phyloP scores from a whole-genome alignment of 108 stramenopile species.

The Pseudonitzschia pungens region DNA sequence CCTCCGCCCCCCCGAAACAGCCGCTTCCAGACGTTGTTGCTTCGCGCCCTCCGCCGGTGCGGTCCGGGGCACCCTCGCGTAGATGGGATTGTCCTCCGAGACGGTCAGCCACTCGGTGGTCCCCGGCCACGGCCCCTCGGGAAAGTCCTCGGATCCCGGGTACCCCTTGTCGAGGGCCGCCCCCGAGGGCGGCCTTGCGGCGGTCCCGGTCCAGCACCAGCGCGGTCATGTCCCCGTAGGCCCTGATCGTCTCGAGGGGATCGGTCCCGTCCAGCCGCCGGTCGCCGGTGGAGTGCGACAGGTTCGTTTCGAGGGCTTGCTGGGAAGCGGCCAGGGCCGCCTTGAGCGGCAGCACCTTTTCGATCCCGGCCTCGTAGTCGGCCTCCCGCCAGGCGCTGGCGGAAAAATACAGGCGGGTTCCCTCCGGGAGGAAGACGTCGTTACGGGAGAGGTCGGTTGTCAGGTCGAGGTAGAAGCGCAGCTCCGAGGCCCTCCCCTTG shows the following conservation, averaged over 20 bases:
- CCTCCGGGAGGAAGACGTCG: conserved; percentile 44
- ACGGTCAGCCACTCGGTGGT: conserved; percentile 13
- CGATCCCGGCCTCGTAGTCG: conserved; percentile 40
- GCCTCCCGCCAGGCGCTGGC: conserved; percentile 57
- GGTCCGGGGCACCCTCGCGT: conserved; percentile 3
- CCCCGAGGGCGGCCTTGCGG: background rate
- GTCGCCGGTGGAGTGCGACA: conserved; percentile 70
- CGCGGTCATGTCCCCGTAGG: conserved; percentile 5
- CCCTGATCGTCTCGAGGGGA: conserved; percentile 38
- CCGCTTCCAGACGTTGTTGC: background rate
- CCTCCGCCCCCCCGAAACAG: background rate
- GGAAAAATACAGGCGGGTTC: conserved; percentile 49
- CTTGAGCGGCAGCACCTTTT: conserved; percentile 42
- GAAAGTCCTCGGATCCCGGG: conserved; percentile 2
- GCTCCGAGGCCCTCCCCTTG: conserved; percentile 48
- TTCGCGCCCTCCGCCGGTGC: background rate
- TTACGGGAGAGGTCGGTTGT: conserved; percentile 34
- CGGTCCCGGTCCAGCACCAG: conserved; percentile 6
- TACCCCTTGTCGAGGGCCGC: conserved; percentile 2
- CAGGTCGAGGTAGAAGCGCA: conserved; percentile 53
- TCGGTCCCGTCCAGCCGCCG: conserved; percentile 72
- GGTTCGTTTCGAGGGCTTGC: conserved; percentile 38
- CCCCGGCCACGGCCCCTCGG: conserved; percentile 23
- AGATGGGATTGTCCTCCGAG: conserved; percentile 18
- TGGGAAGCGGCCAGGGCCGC: conserved; percentile 40